Base-by-base conservation (phyloP, 306 rosid genomes). In the Trichosanthes cucumerina region DNA sequence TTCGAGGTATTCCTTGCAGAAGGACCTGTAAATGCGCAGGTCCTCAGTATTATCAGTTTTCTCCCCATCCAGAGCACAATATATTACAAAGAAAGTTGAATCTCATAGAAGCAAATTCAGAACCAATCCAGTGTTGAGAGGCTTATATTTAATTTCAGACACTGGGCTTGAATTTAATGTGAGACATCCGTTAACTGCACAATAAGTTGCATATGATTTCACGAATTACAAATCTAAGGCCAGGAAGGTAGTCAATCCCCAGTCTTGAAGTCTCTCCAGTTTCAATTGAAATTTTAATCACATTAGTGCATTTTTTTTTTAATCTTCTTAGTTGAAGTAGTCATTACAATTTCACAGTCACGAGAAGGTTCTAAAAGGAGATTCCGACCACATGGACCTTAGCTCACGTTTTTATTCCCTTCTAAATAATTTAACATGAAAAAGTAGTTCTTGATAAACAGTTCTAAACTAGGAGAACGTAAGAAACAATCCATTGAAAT, bases 1-100 rank as follows among this genome's bases (percentile, higher is more conserved):
- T 43, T 77, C 81, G 80, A 36, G 93, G 93, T 52, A 92, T 7
- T 65, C 99, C 99, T 84, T 84, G 83, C 59, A 92, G 86, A 65
- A 92, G 79, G 47, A 96, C 89, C 99, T 90, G 80, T 39, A 76
- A 79, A 82, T 74, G 75, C 50, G 50, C 77, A 83, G 64, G 38
- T 33, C 49, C 72, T 54, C 82, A 81, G 66, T 62, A 79, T 54
- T 56, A 76, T 77, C 78, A 28, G 41, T 53, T 76, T 28, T 26
- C 19, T 28, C 41, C 9, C 24, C 14, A 64, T 34, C 74, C n/a
- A 14, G 73, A 36, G 47, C 49, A 34, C 28, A 38, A 66, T 18
- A 38, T 66, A 7, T 26, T 72, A 18, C 58, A 72, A 26, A 73
- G 26, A 46, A 46, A 16, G 49, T 8, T 71, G 33, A 68, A 68